phyloP scores from a whole-genome alignment of 2,329 filamentous ascomycete species.

The Verticillium klebahnii region DNA sequence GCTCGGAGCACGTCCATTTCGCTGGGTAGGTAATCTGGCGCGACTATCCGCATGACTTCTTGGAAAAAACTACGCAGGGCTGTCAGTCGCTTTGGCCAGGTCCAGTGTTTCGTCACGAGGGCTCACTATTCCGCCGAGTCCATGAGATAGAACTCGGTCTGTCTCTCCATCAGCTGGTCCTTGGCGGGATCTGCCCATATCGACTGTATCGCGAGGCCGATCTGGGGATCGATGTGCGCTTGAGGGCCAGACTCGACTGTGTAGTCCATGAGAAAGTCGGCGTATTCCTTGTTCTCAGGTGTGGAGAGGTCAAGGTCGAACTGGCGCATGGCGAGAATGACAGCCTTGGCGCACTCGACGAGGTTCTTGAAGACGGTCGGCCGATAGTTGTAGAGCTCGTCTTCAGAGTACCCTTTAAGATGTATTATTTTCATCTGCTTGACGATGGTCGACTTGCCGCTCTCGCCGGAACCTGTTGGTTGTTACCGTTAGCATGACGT shows the following conservation, averaged over 20 bases:
- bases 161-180: conserved; percentile 79
- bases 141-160: conserved; percentile 99
- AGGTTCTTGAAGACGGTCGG: conserved; percentile 98
- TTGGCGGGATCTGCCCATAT: conserved; percentile 89
- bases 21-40: conserved; percentile 80
- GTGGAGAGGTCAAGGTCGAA: conserved; percentile 79
- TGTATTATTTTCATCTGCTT: conserved; percentile 99
- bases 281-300: conserved; percentile 66
- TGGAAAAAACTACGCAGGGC: conserved; percentile 76
- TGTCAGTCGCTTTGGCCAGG: background rate
- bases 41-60: conserved; percentile 79
- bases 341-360: conserved; percentile 90
- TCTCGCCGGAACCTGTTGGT: conserved; percentile 83
- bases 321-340: conserved; percentile 87
- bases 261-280: conserved; percentile 80
- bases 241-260: conserved; percentile 87
- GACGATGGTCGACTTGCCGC: conserved; percentile 97
- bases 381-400: conserved; percentile 90
- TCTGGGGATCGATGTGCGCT: conserved; percentile 72
- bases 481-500: conserved; percentile 4
- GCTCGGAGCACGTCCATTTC: conserved; percentile 95
- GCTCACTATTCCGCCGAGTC: conserved; percentile 96
- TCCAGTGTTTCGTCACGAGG: background rate
- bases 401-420: conserved; percentile 91
- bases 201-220: conserved; percentile 77